Evolutionary conservation across 495 filamentous ascomycete genomes (phyloP).

Genomic region (Trichocladium antarcticum): DNA sequence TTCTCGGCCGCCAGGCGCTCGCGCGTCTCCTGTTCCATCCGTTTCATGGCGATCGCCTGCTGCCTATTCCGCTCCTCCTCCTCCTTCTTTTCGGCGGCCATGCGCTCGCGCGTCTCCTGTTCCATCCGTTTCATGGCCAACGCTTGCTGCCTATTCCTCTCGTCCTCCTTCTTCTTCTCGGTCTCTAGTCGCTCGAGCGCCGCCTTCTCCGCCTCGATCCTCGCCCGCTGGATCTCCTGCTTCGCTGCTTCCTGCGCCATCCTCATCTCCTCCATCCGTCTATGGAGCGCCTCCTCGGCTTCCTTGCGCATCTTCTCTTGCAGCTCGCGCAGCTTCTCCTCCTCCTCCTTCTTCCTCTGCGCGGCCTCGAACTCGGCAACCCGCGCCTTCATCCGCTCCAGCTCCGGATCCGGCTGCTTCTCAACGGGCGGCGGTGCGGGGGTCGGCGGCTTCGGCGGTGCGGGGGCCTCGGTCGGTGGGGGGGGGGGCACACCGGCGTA

Average conservation of each 20-base stretch:
- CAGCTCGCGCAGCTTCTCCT: conserved; percentile 33
- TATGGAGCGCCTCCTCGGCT: conserved; percentile 28
- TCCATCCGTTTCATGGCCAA: conserved; percentile 26
- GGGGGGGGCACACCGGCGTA: conserved; percentile 35
- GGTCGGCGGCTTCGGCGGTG: conserved; percentile 21
- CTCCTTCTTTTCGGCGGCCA: conserved; percentile 25
- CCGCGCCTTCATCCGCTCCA: conserved; percentile 31
- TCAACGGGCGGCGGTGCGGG: conserved; percentile 24
- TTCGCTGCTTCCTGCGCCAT: conserved; percentile 26
- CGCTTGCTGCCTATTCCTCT: conserved; percentile 26
- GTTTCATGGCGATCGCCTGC: conserved; percentile 29
- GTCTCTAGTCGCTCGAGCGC: conserved; percentile 32
- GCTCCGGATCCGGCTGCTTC: conserved; percentile 35
- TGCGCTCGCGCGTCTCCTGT: conserved; percentile 18
- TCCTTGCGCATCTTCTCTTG: conserved; percentile 38
- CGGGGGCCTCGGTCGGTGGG: conserved; percentile 35
- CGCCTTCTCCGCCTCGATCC: conserved; percentile 34
- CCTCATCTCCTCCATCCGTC: conserved; percentile 34
- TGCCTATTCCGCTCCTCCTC: conserved; percentile 25
- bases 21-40: conserved; percentile 31
- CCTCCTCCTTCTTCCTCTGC: conserved; percentile 26
- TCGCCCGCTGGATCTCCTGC: conserved; percentile 30
- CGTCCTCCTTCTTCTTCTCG: conserved; percentile 23
- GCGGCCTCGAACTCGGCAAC: conserved; percentile 26
- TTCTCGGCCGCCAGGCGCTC: conserved; percentile 29